Base-by-base conservation (phyloP, 495 filamentous ascomycete genomes). In the Penicillium cinerascens region DNA sequence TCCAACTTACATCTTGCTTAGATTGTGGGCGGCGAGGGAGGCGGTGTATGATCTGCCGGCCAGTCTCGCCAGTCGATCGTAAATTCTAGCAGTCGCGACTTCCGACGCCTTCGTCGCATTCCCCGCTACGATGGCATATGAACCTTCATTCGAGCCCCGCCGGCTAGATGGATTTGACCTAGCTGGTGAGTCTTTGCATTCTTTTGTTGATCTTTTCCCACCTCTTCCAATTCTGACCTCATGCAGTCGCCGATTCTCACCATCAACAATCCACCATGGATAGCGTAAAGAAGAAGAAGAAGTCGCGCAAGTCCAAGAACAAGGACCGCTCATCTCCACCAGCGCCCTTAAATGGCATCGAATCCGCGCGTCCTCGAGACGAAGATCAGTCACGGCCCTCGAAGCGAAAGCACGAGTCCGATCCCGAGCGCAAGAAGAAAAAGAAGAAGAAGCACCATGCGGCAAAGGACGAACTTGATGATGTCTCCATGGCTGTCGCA, bases 331-430 rank as follows among this genome's bases (percentile, higher is more conserved):
- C 49, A 0, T 13, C 42, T 10, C 13, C 35, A 33, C 22, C 35
- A 25, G 35, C 20, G 11, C 3, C 13, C 4, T 10, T 29, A 26
- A 54, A 49, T 42, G 45, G 40, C 8, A 6, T 23, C 7, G 36
- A 9, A n/a, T 16, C 40, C 6, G 47, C 59, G 20, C 40, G 26
- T 15, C 15, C 18, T 43, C 42, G 11, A 46, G 39, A 45, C 11
- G 39, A 48, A 11, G 44, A 55, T 7, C 10, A 40, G 15, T 20
- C 53, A 9, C 47, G 49, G 1, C 23, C 53, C 25, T 44, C 49
- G 38, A 66, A 66, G 47, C 60, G 63, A 17, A 64, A 66, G 48
- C 60, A 60, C 20, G 44, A 47, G 9, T 44, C 47, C 16, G 60
- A 63, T 16, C 25, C 50, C 2, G 40, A 40, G 40, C 36, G 44